A percentile compares a stretch with the other conserved stretches of the same genome.
phyloP scores from a whole-genome alignment of 2,329 filamentous ascomycete species.

The Trichoderma breve region DNA sequence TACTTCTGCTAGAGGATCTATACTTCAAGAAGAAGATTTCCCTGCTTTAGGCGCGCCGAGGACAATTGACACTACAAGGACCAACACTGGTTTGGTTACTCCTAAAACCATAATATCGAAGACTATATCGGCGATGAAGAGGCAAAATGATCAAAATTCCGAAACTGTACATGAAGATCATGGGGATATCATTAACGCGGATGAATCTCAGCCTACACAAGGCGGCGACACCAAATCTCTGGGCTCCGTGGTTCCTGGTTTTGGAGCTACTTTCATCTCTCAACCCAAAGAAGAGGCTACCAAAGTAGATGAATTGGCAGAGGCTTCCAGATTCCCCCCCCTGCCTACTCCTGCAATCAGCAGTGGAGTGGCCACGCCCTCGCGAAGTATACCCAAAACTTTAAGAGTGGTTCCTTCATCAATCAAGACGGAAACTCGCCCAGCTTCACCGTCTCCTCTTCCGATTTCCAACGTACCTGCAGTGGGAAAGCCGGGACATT shows the following conservation, averaged over 20 bases:
- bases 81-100: constrained; percentile 33
- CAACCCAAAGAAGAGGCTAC: neutral
- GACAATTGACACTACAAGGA: constrained; percentile 29
- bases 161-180: neutral
- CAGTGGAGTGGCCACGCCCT: constrained; percentile 47
- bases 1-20: constrained; percentile 19
- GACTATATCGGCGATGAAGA: constrained; percentile 35
- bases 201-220: neutral
- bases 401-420: constrained; percentile 60
- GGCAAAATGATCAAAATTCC: constrained; percentile 21
- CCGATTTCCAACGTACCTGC: constrained; percentile 31
- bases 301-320: constrained; percentile 20
- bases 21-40: constrained; percentile 62
- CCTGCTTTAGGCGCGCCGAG: constrained; percentile 54
- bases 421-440: constrained; percentile 3
- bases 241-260: neutral
- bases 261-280: neutral
- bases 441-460: neutral
- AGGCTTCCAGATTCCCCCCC: constrained; percentile 48
- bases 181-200: constrained; percentile 17
- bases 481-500: constrained; percentile 24
- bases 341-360: constrained; percentile 45
- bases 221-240: neutral
- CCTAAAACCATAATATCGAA: constrained; percentile 38
- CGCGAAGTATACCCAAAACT: constrained; percentile 59